Evolutionary conservation across 129 eudicot species (phyloP).

Genomic region (Smallanthus sonchifolius): DNA sequence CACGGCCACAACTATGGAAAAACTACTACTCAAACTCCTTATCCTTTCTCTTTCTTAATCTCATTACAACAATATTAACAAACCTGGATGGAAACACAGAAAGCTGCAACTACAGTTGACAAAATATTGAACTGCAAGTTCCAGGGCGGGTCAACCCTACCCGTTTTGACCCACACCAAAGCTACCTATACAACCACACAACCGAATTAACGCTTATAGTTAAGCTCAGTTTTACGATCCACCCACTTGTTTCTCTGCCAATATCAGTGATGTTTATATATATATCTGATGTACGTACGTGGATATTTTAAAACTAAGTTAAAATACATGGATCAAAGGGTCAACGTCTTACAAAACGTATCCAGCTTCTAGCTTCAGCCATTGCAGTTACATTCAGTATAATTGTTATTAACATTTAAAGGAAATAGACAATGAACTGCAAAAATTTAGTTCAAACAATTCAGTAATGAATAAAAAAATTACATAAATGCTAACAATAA

Average conservation of each 20-base stretch:
- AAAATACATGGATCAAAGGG: too few species aligned
- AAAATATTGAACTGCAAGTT: conserved; percentile 23
- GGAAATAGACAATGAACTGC: too few species aligned
- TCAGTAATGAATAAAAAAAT: background rate
- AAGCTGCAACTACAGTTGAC: conserved; percentile 25
- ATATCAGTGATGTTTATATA: too few species aligned
- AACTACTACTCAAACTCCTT: background rate
- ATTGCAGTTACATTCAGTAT: too few species aligned
- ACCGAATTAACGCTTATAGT: conserved; percentile 1
- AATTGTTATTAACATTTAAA: too few species aligned
- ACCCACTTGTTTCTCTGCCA: background rate
- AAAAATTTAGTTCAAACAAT: conserved; percentile 6
- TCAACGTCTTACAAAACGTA: too few species aligned
- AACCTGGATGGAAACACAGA: conserved; percentile 20
- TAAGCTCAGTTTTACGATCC: conserved; percentile 8
- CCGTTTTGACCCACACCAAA: conserved; percentile 14
- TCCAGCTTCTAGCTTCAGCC: too few species aligned
- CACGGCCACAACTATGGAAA: conserved; percentile 7
- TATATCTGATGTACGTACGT: too few species aligned
- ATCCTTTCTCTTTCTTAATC: conserved; percentile 11
- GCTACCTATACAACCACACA: conserved; percentile 26
- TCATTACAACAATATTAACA: conserved; percentile 30
- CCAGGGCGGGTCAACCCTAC: conserved; percentile 8
- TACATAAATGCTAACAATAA: background rate
- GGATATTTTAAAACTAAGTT: too few species aligned